Evolutionary conservation across 345 rosid genomes (phyloP).

Genomic region (Eucalyptus regnans): DNA sequence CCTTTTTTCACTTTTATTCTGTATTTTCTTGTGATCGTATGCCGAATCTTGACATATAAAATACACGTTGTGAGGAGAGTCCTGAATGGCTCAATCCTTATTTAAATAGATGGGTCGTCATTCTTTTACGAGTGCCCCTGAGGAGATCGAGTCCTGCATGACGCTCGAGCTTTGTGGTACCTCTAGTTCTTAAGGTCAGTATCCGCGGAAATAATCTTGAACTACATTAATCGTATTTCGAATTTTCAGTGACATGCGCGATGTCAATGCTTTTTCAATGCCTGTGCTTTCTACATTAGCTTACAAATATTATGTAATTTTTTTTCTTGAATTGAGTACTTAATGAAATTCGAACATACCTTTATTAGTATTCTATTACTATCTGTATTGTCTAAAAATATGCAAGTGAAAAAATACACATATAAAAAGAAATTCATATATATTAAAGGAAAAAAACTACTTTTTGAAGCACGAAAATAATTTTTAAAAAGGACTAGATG

Average conservation of each 20-base stretch:
- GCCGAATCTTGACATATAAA: too few species aligned
- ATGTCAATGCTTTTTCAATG: neutral
- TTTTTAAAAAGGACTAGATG: neutral
- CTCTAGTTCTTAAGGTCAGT: neutral
- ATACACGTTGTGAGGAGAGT: neutral
- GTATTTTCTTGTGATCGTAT: too few species aligned
- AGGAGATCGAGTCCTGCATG: neutral
- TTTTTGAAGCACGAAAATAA: too few species aligned
- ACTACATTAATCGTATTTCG: neutral
- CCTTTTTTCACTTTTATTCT: neutral
- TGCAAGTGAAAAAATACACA: neutral
- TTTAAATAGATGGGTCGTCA: neutral
- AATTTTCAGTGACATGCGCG: neutral
- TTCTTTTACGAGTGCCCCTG: neutral
- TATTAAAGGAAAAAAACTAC: neutral
- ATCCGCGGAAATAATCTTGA: neutral
- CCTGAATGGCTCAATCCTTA: neutral
- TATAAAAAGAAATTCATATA: neutral
- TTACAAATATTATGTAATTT: neutral
- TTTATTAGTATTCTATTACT: neutral
- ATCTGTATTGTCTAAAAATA: neutral
- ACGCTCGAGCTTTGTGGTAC: neutral
- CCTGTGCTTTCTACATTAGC: neutral
- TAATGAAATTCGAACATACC: neutral
- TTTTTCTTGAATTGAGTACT: neutral